phyloP scores from a whole-genome alignment of 768 basidiomycete genomes.

The Polyporus arcularius region DNA sequence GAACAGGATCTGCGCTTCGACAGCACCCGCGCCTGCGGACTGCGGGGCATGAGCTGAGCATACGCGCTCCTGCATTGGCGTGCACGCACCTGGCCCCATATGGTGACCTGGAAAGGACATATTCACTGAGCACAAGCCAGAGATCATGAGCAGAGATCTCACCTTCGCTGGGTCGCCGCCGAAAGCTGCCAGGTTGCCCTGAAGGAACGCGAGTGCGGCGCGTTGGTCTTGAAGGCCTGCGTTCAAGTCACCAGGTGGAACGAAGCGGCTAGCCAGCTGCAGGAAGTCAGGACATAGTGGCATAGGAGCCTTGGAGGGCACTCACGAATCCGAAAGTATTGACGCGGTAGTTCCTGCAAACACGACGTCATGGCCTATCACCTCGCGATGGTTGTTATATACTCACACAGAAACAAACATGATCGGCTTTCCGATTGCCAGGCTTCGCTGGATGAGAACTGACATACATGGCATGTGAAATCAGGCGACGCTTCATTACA shows the following conservation, averaged over 20 bases:
- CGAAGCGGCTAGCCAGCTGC: constrained; percentile 48
- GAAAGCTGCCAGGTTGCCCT: constrained; percentile 65
- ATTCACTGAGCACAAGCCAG: background rate
- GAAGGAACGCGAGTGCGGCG: constrained; percentile 57
- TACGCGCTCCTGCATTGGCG: background rate
- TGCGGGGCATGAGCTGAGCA: constrained; percentile 17
- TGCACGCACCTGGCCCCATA: constrained; percentile 52
- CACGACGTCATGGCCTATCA: background rate
- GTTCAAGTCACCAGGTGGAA: constrained; percentile 50
- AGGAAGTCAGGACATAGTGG: background rate
- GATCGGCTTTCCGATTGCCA: constrained; percentile 49
- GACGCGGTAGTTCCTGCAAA: constrained; percentile 52
- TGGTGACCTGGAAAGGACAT: constrained; percentile 41
- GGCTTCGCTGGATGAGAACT: constrained; percentile 54
- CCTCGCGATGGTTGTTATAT: background rate
- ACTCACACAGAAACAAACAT: constrained; percentile 46
- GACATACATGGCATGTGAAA: background rate
- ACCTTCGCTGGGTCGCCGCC: constrained; percentile 43
- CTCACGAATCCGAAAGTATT: constrained; percentile 60
- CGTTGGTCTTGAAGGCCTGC: constrained; percentile 49
- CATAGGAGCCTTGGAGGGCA: background rate
- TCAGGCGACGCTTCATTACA: background rate
- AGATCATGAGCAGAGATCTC: constrained; percentile 20
- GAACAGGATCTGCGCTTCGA: constrained; percentile 49
- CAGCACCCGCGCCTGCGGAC: constrained; percentile 56